These are phyloP conservation scores for Phylloporus sp. DNA, from an alignment of 768 basidiomycete genomes.

Conservation along the genomic window DNA sequence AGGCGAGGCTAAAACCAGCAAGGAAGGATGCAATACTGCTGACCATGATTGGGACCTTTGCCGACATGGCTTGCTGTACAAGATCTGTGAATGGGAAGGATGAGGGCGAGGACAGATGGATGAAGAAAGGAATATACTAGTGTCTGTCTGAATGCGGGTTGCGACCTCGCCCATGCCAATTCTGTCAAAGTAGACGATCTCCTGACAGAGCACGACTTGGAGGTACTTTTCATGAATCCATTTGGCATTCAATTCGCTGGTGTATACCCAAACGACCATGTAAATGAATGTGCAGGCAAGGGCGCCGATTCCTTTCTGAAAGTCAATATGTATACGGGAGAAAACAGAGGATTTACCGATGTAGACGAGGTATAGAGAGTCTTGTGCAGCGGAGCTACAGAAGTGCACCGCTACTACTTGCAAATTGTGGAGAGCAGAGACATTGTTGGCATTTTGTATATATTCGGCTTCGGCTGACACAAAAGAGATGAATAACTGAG, in stretches of 20 bases:
- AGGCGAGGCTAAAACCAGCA: conserved; percentile 75
- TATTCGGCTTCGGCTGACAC: no score
- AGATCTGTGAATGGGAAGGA: conserved; percentile 54
- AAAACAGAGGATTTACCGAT: no score
- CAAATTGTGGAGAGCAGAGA: no score
- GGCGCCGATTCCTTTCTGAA: no score
- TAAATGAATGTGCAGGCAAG: no score
- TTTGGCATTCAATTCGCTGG: conserved; percentile 79
- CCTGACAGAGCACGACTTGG: conserved; percentile 73
- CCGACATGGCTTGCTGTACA: conserved; percentile 86
- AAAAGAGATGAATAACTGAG: no score
- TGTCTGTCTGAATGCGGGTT: conserved; percentile 86
- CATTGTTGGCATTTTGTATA: no score
- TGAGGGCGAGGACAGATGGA: not conserved
- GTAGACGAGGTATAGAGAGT: no score
- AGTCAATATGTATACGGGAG: no score
- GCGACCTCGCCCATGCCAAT: conserved; percentile 92
- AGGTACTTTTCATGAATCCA: conserved; percentile 84
- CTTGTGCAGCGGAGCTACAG: no score
- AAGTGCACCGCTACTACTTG: no score
- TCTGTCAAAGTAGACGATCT: conserved; percentile 85
- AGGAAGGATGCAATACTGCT: conserved; percentile 67
- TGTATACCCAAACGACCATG: conserved; percentile 71
- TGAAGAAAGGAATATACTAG: conserved; percentile 47
- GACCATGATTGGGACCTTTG: conserved; percentile 73